Evolutionary conservation across 2,329 filamentous ascomycete genomes (phyloP).

Genomic region (Ceratocystis eucalypticola): DNA sequence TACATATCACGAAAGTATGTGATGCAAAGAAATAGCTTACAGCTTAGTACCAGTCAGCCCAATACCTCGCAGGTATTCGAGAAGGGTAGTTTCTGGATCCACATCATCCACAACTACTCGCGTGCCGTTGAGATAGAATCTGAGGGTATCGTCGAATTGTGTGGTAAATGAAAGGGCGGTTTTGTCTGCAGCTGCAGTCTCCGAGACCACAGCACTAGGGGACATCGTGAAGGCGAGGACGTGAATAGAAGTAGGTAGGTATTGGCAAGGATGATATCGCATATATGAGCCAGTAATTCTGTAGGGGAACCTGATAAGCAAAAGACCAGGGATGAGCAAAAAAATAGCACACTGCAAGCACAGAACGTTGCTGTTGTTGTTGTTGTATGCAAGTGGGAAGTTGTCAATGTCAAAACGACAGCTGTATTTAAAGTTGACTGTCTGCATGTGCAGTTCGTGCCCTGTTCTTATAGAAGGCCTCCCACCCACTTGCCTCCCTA

Average conservation of each 20-base stretch:
- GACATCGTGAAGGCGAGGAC: background rate
- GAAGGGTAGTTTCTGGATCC: slow-evolving; percentile 79
- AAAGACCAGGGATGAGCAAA: background rate
- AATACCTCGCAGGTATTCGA: slow-evolving; percentile 87
- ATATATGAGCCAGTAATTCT: background rate
- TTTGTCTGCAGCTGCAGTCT: slow-evolving; percentile 2
- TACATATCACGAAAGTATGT: background rate
- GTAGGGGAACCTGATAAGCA: background rate
- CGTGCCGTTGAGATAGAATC: slow-evolving; percentile 92
- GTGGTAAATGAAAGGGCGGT: slow-evolving; percentile 42
- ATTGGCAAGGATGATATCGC: background rate
- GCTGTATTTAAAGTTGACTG: background rate
- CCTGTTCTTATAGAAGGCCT: background rate
- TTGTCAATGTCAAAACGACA: slow-evolving; percentile 1
- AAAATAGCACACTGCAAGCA: background rate
- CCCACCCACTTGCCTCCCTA: background rate
- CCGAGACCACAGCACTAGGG: background rate
- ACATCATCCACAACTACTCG: slow-evolving; percentile 72
- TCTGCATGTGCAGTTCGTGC: background rate
- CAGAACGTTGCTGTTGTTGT: background rate
- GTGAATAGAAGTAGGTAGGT: background rate
- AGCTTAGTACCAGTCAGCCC: slow-evolving; percentile 92
- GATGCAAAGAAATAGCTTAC: slow-evolving; percentile 27
- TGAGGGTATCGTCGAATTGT: slow-evolving; percentile 70
- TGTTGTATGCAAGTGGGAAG: background rate